These are phyloP conservation scores for Juncus inflexus DNA, from an alignment of 176 grass and related monocot genomes.

Conservation along the genomic window DNA sequence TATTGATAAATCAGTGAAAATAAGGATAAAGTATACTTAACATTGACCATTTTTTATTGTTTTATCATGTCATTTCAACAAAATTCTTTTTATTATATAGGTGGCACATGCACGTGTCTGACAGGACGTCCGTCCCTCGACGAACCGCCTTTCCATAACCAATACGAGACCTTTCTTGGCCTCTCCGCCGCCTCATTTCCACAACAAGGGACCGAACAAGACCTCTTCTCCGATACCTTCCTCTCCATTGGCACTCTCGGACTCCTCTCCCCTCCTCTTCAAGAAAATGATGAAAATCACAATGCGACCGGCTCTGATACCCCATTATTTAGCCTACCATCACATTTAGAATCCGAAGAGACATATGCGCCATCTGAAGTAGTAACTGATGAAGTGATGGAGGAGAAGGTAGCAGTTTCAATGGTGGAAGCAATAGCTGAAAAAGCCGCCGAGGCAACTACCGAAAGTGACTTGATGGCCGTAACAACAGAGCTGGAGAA, in stretches of 20 bases:
- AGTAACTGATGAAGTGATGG: background rate
- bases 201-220: slow-evolving; percentile 3
- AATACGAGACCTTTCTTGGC: slow-evolving; percentile 29
- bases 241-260: slow-evolving; percentile 65
- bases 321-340: slow-evolving; percentile 36
- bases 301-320: slow-evolving; percentile 22
- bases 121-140: slow-evolving; percentile 44
- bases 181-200: slow-evolving; percentile 21
- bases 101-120: slow-evolving; percentile 52
- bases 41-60: too few species aligned
- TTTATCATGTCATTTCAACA: background rate
- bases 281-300: slow-evolving; percentile 13
- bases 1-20: too few species aligned
- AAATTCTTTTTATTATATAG: slow-evolving; percentile 29
- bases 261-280: slow-evolving; percentile 26
- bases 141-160: slow-evolving; percentile 11
- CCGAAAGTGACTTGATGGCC: slow-evolving; percentile 76
- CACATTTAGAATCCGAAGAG: slow-evolving; percentile 2
- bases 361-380: background rate
- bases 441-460: slow-evolving; percentile 63
- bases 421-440: slow-evolving; percentile 63
- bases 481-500: slow-evolving; percentile 88
- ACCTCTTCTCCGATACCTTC: slow-evolving; percentile 30
- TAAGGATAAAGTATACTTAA: too few species aligned
- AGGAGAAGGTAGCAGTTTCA: slow-evolving; percentile 22